A percentile compares a stretch with the other conserved stretches of the same genome.
Evolutionary conservation across 2,329 filamentous ascomycete species (phyloP).

Genomic region (Sclerotinia minor): DNA sequence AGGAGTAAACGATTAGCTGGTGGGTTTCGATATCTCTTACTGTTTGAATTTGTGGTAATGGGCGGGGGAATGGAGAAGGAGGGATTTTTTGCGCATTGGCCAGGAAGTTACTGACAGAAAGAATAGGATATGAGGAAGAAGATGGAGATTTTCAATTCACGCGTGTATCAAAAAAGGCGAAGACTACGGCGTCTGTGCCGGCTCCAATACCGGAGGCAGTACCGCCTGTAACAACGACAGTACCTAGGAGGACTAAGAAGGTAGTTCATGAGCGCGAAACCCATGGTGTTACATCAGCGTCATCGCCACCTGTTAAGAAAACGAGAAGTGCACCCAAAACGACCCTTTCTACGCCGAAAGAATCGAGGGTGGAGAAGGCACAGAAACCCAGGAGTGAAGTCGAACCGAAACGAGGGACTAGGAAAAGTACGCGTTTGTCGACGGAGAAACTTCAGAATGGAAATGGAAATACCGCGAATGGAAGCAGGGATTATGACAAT

Average conservation of each 20-base stretch:
- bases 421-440: constrained; percentile 49
- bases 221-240: constrained; percentile 44
- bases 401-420: constrained; percentile 44
- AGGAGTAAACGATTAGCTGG: constrained; percentile 63
- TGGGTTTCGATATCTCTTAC: constrained; percentile 45
- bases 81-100: constrained; percentile 17
- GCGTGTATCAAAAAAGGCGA: constrained; percentile 64
- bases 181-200: constrained; percentile 47
- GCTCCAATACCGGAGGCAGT: constrained; percentile 42
- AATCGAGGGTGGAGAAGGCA: constrained; percentile 10
- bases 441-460: constrained; percentile 43
- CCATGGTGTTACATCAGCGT: constrained; percentile 25
- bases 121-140: constrained; percentile 64
- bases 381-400: constrained; percentile 32
- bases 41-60: constrained; percentile 21
- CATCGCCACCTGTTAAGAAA: constrained; percentile 45
- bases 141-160: constrained; percentile 78
- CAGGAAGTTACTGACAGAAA: constrained; percentile 24
- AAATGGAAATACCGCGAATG: constrained; percentile 30
- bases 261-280: constrained; percentile 44
- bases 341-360: constrained; percentile 8
- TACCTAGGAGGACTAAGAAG: constrained; percentile 43
- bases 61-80: constrained; percentile 4
- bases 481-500: constrained; percentile 36
- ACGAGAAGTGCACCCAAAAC: constrained; percentile 31